Evolutionary conservation across 768 basidiomycete species (phyloP), one percentile per base, ranked within the genome.

Genomic region (Neoboletus magnificus): DNA sequence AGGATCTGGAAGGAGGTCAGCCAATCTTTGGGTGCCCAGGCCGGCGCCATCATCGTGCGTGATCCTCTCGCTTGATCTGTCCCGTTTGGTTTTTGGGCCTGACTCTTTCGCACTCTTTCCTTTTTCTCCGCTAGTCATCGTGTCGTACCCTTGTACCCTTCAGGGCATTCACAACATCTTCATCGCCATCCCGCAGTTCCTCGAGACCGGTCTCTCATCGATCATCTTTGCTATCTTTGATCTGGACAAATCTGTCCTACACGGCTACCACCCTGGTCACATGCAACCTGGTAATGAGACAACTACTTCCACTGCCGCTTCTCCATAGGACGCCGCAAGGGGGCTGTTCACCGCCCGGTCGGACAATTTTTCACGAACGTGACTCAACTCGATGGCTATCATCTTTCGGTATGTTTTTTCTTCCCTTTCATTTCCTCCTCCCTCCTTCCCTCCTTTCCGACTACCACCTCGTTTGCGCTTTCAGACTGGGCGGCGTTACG

Each of bases 151-250:
- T 51, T 13, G 12, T 36, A 52, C 46, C 37, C 15, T 39, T 1
- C 57, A 93, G 91, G 94, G 96, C 39, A 96, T 98, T 50, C 94
- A 98, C 72, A 98, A 97, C 65, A 82, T 97, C 55, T 96, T 90
- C 71, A 77, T 98, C 58, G 96, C 98, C 55, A 74, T 97, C 8
- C 96, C 96, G 0, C 96, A 98, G 66, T 95, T 98, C 72, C 78
- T 98, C 39, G 88, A 95, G 32, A 95, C 91, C 0, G 93, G 86
- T 23, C 70, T 98, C 5, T 85, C 93, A 1, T 84, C 93, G 11
- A 74, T 95, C 57, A 80, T 98, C 44, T 97, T 98, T 65, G 90
- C 89, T 16, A 71, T 97, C 5, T 78, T 93, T 57, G 94, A 96
- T 56, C 86, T 89, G 1, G 66, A 73, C 25, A 82, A 79, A 51